phyloP scores from a whole-genome alignment of 2,329 filamentous ascomycete species.

The Monosporascus sp. region DNA sequence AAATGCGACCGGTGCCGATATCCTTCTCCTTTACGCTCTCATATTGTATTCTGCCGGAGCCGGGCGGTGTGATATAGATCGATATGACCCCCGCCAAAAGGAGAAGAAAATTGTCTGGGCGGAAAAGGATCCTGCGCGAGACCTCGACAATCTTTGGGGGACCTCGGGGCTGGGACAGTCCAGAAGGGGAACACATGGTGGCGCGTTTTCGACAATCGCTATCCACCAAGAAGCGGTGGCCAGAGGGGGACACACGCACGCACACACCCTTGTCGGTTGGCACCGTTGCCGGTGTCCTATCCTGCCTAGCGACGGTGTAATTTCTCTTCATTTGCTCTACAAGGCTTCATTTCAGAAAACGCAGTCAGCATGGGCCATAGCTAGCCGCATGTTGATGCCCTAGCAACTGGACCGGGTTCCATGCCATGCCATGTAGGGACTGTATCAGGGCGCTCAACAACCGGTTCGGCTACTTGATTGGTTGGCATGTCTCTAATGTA shows the following conservation, averaged over 20 bases:
- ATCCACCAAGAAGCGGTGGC: not conserved
- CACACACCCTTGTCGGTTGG: conserved; percentile 6
- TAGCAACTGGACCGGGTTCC: conserved; percentile 10
- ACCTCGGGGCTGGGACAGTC: not conserved
- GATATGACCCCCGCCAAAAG: no score
- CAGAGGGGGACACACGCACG: not conserved
- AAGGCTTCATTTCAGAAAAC: conserved; percentile 21
- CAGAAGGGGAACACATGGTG: not conserved
- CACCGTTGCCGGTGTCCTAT: conserved; percentile 15
- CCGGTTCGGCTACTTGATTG: not conserved
- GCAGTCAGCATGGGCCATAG: conserved; percentile 20
- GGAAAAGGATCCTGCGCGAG: not conserved
- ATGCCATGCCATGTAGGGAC: not conserved
- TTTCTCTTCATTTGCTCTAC: conserved; percentile 15
- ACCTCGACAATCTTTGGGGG: not conserved
- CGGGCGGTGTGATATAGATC: no score
- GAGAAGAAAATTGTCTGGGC: no score
- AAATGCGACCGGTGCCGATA: no score
- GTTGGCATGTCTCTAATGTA: not conserved
- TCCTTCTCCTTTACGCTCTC: no score
- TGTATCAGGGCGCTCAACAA: not conserved
- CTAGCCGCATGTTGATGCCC: conserved; percentile 18
- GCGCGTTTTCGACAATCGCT: not conserved
- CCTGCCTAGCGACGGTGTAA: conserved; percentile 27
- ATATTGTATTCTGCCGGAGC: no score